Base-by-base conservation (phyloP, 2,329 filamentous ascomycete species). In the Epichloe amarillans region DNA sequence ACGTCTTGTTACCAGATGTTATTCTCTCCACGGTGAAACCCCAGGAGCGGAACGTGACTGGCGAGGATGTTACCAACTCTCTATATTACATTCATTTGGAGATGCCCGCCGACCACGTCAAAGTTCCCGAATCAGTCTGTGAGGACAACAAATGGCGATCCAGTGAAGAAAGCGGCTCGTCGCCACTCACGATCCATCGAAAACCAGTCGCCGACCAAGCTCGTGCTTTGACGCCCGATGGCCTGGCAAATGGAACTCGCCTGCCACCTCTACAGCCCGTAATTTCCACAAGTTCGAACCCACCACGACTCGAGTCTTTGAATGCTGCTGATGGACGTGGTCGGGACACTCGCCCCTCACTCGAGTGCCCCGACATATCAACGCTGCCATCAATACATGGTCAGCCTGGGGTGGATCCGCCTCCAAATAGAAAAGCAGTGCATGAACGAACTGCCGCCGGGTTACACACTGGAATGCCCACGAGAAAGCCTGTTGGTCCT, bases 21-120 rank as follows among this genome's bases (percentile, higher is more conserved):
- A 94, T 96, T 59, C 80, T 98, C 44, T 94, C 91, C 1, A 87
- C 93, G 0, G 77, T 93, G 55, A 95, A 95, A 64, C 93, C 93
- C 2, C 83, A 86, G 48, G 76, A 84, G 41, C 95, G 93, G 65
- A 91, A 88, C 53, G 88, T 98, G 55, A 94, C 88, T 0, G 83
- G 80, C 43, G 84, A 90, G 63, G 91, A 96, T 63, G 83, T 98
- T 46, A 80, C 84, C 51, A 88, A 82, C 60, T 95, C 85, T 14
- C 75, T 98, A 5, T 98, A 97, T 69, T 97, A 93, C 64, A 72
- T 96, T 49, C 91, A 97, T 67, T 77, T 94, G 39, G 61, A 64
- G 51, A 50, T 54, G 7, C 73, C 76, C 2, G 77, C 79, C 3
- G 73, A 79, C 39, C 79, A 86, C 53, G 35, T 64, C 71, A 15